A percentile compares a stretch with the other conserved stretches of the same genome.
phyloP scores from a whole-genome alignment of 140 eudicot genomes.

The Cichorium intybus region DNA sequence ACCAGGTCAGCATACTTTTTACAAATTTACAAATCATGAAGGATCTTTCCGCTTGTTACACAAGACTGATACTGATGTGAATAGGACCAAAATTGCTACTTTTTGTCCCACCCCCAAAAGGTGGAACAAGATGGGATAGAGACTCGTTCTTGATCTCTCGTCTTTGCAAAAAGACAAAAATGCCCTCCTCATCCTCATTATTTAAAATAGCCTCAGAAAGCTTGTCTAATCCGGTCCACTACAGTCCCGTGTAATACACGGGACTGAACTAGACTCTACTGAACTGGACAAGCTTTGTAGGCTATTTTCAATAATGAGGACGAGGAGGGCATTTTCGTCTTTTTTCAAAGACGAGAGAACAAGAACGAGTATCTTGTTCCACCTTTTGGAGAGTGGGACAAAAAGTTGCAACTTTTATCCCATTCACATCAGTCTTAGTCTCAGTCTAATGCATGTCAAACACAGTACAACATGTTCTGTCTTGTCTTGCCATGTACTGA shows the following conservation, averaged over 20 bases:
- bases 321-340: neutral
- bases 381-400: neutral
- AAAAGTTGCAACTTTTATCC: neutral
- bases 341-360: neutral
- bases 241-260: neutral
- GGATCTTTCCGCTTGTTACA: neutral
- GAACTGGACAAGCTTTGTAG: neutral
- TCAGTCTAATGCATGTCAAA: neutral
- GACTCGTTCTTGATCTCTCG: neutral
- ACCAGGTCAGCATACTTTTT: constrained; percentile 57
- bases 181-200: neutral
- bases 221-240: neutral
- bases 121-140: neutral
- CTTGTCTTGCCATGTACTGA: neutral
- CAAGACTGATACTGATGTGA: neutral
- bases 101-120: neutral
- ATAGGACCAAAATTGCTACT: neutral
- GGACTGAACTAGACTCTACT: neutral
- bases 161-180: neutral
- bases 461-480: neutral
- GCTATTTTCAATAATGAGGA: neutral
- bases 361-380: neutral
- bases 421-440: neutral
- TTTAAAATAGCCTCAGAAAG: neutral
- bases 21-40: neutral